phyloP scores from a whole-genome alignment of 148 eudicot species.

The Persicaria tinctoria region DNA sequence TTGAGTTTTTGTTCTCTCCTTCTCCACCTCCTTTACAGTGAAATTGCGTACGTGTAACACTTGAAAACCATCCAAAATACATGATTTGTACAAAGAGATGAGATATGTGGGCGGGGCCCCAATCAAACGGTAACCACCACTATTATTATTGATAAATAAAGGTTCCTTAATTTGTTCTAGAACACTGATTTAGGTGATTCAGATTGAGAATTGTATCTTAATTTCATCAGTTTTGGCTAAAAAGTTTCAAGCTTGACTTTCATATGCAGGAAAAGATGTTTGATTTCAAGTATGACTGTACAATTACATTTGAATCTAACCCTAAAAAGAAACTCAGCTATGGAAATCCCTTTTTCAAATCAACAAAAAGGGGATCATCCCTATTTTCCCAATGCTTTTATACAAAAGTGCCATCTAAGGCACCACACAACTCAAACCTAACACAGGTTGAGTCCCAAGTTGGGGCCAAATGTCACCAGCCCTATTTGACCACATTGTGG shows the following conservation, averaged over 20 bases:
- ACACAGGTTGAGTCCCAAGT: not conserved
- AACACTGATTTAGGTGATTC: not conserved
- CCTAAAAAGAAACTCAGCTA: not conserved
- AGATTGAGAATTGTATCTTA: not conserved
- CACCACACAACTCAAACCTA: not conserved
- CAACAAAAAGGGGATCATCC: no score
- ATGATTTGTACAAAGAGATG: not conserved
- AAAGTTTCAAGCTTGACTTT: not conserved
- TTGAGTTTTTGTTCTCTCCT: not conserved
- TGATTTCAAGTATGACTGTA: not conserved
- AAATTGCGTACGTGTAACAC: not conserved
- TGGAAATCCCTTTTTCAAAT: not conserved
- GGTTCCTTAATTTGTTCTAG: no score
- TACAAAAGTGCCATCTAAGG: not conserved
- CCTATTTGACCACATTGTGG: not conserved
- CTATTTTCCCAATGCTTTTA: not conserved
- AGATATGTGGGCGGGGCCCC: conserved; percentile 1
- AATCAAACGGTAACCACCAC: not conserved
- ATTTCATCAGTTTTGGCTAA: not conserved
- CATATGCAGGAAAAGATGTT: not conserved
- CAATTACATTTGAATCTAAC: not conserved
- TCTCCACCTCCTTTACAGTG: not conserved
- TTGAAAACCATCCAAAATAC: not conserved
- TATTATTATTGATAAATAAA: no score
- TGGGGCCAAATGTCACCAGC: not conserved